Percentiles rank a stretch among this genome's conserved stretches.
phyloP scores from a whole-genome alignment of 352 stramenopile genomes.

The Globisporangium parvum region DNA sequence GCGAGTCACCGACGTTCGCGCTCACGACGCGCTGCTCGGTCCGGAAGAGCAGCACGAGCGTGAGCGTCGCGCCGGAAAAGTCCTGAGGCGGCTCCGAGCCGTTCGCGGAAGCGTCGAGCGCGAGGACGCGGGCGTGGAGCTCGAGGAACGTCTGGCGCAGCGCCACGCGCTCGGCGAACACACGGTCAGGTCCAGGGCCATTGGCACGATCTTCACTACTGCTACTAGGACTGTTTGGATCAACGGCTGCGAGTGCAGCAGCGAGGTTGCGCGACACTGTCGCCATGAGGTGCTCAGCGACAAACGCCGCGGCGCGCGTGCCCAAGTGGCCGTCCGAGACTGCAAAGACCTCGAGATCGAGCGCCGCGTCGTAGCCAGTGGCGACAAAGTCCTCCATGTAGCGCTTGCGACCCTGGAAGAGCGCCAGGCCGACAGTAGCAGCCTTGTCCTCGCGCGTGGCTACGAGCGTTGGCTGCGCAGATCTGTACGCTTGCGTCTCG shows the following conservation, averaged over 20 bases:
- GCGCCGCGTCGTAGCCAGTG: slow-evolving; percentile 22
- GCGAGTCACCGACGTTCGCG: slow-evolving; percentile 86
- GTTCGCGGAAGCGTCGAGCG: slow-evolving; percentile 1
- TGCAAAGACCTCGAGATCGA: slow-evolving; percentile 86
- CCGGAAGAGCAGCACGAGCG: slow-evolving; percentile 62
- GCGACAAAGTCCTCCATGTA: slow-evolving; percentile 91
- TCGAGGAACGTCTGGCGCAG: slow-evolving; percentile 72
- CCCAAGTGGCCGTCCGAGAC: slow-evolving; percentile 95
- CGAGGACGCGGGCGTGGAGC: slow-evolving; percentile 52
- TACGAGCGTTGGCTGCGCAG: background rate
- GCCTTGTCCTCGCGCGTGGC: background rate
- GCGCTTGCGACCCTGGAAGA: slow-evolving; percentile 89
- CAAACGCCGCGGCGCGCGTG: slow-evolving; percentile 84
- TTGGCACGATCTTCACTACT: background rate
- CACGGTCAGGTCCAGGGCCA: slow-evolving; percentile 6
- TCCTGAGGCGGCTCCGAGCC: slow-evolving; percentile 18
- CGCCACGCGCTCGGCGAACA: slow-evolving; percentile 44
- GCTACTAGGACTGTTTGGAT: background rate
- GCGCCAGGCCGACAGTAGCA: slow-evolving; percentile 26
- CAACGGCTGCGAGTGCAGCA: slow-evolving; percentile 11
- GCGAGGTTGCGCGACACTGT: slow-evolving; percentile 29
- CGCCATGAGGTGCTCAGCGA: slow-evolving; percentile 33
- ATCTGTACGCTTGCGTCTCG: slow-evolving; percentile 14
- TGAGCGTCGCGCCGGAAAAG: slow-evolving; percentile 82
- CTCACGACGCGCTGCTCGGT: slow-evolving; percentile 42